Evolutionary conservation across 495 filamentous ascomycete species (phyloP).

Genomic region (Penicillium simplicissimum): DNA sequence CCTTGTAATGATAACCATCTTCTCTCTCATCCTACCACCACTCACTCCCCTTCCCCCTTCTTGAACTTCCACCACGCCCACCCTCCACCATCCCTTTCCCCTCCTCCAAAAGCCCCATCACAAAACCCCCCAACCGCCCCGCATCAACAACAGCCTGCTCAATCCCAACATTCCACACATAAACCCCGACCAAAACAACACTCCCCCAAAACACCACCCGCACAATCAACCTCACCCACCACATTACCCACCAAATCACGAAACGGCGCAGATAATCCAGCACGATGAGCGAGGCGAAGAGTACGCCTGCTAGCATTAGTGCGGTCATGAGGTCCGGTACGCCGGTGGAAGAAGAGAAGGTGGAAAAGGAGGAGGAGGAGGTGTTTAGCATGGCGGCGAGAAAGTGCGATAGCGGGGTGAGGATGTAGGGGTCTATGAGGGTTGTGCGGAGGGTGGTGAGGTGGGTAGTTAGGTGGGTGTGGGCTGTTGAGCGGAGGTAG

Average conservation of each 20-base stretch:
- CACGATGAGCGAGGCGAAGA: slow-evolving; percentile 65
- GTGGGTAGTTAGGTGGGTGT: slow-evolving; percentile 30
- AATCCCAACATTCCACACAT: slow-evolving; percentile 63
- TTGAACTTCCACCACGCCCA: neutral
- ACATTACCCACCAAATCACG: slow-evolving; percentile 75
- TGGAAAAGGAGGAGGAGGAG: no score
- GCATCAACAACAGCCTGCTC: slow-evolving; percentile 61
- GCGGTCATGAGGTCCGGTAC: slow-evolving; percentile 61
- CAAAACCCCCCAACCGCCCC: slow-evolving; percentile 59
- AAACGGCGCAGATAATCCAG: slow-evolving; percentile 66
- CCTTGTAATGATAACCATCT: neutral
- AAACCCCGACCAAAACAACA: slow-evolving; percentile 49
- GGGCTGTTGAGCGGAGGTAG: slow-evolving; percentile 21
- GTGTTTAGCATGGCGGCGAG: slow-evolving; percentile 45
- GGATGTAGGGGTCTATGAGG: slow-evolving; percentile 44
- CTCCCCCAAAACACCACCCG: slow-evolving; percentile 59
- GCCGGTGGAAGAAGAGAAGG: no score
- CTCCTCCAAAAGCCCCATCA: slow-evolving; percentile 48
- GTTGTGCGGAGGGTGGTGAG: slow-evolving; percentile 37
- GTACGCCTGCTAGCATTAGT: slow-evolving; percentile 51
- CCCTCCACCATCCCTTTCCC: neutral
- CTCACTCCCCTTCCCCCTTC: neutral
- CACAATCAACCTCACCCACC: slow-evolving; percentile 65
- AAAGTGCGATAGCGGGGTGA: slow-evolving; percentile 47
- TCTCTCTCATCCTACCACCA: neutral